Percentiles rank a stretch among this genome's conserved stretches.
Evolutionary conservation across 768 basidiomycete species (phyloP).

Genomic region (Termitomyces bulborhizus): DNA sequence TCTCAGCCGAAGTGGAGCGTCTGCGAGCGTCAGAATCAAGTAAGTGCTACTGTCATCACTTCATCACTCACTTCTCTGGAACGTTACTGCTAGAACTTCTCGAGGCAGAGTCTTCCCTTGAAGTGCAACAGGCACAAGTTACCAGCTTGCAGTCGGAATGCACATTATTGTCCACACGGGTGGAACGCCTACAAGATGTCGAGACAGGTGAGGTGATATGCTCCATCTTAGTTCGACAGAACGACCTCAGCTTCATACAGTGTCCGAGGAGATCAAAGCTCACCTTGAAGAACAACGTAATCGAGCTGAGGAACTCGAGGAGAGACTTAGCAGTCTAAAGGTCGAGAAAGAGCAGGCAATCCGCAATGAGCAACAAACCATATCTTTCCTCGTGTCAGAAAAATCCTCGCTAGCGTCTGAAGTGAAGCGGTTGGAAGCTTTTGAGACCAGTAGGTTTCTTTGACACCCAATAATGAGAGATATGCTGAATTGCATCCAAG

Average conservation of each 20-base stretch:
- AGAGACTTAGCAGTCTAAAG: conserved; percentile 23
- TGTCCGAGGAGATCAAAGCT: conserved; percentile 25
- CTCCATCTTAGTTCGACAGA: not conserved
- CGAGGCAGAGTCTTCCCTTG: not conserved
- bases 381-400: conserved; percentile 71
- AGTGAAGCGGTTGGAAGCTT: conserved; percentile 48
- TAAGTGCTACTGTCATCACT: not conserved
- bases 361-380: conserved; percentile 65
- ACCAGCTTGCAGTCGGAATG: conserved; percentile 21
- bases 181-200: conserved; percentile 24
- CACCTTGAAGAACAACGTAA: conserved; percentile 27
- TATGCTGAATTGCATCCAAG: conserved; percentile 23
- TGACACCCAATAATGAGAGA: not conserved
- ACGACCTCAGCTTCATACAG: conserved; percentile 13
- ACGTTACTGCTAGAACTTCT: not conserved
- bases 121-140: conserved; percentile 18
- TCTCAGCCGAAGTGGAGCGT: conserved; percentile 22
- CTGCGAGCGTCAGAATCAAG: conserved; percentile 11
- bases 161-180: conserved; percentile 19
- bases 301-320: conserved; percentile 23
- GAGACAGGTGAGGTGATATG: conserved; percentile 22
- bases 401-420: conserved; percentile 56
- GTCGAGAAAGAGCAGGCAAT: conserved; percentile 27
- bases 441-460: conserved; percentile 51
- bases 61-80: not conserved